Base-by-base conservation (phyloP, 352 stramenopile genomes). In the Globisporangium echinulatum region DNA sequence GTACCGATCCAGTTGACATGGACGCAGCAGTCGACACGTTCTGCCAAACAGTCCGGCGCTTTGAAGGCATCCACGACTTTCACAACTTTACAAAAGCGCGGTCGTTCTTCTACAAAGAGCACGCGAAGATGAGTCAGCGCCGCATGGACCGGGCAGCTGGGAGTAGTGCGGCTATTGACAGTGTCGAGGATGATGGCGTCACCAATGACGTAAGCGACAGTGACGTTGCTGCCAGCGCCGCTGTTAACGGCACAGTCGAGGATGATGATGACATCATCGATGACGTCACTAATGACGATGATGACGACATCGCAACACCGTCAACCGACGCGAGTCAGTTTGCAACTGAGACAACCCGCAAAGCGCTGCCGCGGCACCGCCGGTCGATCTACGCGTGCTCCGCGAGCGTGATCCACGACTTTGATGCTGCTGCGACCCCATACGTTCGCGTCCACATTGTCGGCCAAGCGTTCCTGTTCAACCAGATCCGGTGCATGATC, bases 401-500 rank as follows among this genome's bases (percentile, higher is more conserved):
- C 17, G 84, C 77, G 5, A 79, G 67, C 52, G 57, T 89, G 1
- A 71, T 93, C 47, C 55, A 56, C 1, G 70, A 93, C 58, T 87
- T 93, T 37, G 66, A 54, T 44, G 80, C 78, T 36, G 63, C 85
- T 42, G 78, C 76, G 36, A 63, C 85, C 43, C 75, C 76, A 25
- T 87, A 78, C 57, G n/a, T 96, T 43, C 79, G 82, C 11, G 72
- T 96, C 33, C 81, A 85, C 54, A 85, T 96, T 33, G 79, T 87
- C 5, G 87, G 82, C 33, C 81, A 92, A 43, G 84, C 85, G 14
- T 96, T 96, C 60, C 59, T 96, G 49, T 70, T 94, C 39, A 92
- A 96, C 63, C 89, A 97, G 72, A 96, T 97, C 53, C 87, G 90
- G 8, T 92, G 87, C 50, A 96, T 97, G 88, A 69, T 97, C 33